Base-by-base conservation (phyloP, 257 asterid species). In the Rhazya stricta region DNA sequence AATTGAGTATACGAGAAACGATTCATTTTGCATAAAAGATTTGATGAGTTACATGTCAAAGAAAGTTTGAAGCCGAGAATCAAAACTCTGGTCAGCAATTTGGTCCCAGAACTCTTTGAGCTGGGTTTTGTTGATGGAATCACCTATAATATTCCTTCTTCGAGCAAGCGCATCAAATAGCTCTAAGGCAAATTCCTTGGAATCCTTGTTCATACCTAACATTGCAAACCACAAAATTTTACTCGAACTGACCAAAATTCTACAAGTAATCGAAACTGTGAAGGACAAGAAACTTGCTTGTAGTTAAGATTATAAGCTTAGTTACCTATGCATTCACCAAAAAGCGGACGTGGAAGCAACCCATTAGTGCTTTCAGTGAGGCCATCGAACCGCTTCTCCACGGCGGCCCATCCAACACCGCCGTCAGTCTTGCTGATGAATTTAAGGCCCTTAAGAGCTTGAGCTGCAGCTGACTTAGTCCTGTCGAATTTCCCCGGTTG, bases 271-370 rank as follows among this genome's bases (percentile, higher is more conserved):
- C 46, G 6, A 36, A 36, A 65, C 15, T 7, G 42, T 62, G 42
- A 36, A 65, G 29, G 43, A 42, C 67, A 34, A 61, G 72, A 74
- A 69, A n/a, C 41, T 69, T 45, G 19, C 58, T 45, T 25, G 58
- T 29, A 46, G 73, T 68, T 23, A 16, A 68, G 54, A 67, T 21
- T 21, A 37, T 5, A 9, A 21, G 43, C 54, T 29, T 34, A 37
- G 30, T 70, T 88, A 92, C 98, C 98, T 79, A 93, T 93, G 86
- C 98, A 93, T 86, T 93, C 90, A 29, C 91, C 88, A 53, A 93
- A 93, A 27, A 74, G 90, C 13, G 95, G 34, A 15, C 96, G 89
- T 9, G 93, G 93, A 19, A 93, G 89, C 80, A 86, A 51, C 8
- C 97, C 96, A 78, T 79, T 48, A 29, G 86, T 77, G 76, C 80